Evolutionary conservation across 2,329 filamentous ascomycete genomes (phyloP).

Genomic region (Sporothrix brasiliensis): DNA sequence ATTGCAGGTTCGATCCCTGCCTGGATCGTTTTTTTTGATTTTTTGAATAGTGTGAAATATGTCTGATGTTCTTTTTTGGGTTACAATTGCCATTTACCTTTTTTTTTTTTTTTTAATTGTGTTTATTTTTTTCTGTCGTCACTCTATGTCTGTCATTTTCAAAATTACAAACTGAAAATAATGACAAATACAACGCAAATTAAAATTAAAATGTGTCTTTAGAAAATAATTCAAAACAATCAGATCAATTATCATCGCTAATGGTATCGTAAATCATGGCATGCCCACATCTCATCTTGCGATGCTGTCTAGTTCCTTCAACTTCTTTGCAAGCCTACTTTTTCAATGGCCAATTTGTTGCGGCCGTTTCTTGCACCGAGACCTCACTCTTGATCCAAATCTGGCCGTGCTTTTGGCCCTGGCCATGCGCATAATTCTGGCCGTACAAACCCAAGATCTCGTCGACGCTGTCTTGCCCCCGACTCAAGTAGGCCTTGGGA

Average conservation of each 20-base stretch:
- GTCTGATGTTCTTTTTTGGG: background rate
- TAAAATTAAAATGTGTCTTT: background rate
- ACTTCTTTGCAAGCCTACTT: background rate
- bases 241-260: background rate
- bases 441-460: slow-evolving; percentile 42
- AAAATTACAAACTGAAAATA: background rate
- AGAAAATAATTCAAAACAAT: background rate
- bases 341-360: slow-evolving; percentile 40
- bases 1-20: slow-evolving; percentile 47
- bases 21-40: slow-evolving; percentile 35
- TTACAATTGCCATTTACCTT: background rate
- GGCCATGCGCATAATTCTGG: slow-evolving; percentile 30
- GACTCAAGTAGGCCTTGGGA: slow-evolving; percentile 28
- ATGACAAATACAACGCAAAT: background rate
- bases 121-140: background rate
- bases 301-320: slow-evolving; percentile 18
- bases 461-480: slow-evolving; percentile 42
- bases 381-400: slow-evolving; percentile 39
- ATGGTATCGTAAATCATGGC: slow-evolving; percentile 4
- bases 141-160: background rate
- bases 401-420: slow-evolving; percentile 2
- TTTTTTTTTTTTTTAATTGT: background rate
- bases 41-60: background rate
- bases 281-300: slow-evolving; percentile 11
- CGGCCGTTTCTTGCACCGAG: slow-evolving; percentile 37